A percentile compares a stretch with the other conserved stretches of the same genome.
Evolutionary conservation across 192 early-diverging fungal species (phyloP).

Genomic region (Haplosporangium gracile): DNA sequence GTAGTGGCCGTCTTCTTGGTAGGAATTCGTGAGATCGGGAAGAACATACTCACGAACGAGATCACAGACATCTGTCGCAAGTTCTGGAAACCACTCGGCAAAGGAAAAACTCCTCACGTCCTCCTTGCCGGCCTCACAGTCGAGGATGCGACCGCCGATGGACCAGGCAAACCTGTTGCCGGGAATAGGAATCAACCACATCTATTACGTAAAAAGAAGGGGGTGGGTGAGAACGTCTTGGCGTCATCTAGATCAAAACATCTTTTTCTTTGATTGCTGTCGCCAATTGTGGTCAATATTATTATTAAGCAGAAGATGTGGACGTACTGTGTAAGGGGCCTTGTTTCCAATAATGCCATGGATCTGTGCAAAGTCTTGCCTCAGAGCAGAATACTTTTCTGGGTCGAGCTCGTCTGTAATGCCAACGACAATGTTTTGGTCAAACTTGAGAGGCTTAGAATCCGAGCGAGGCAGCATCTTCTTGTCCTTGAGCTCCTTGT

Average conservation of each 20-base stretch:
- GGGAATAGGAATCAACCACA: slow-evolving; percentile 42
- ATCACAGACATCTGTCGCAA: slow-evolving; percentile 41
- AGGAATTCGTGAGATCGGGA: slow-evolving; percentile 22
- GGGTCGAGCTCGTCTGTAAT: slow-evolving; percentile 35
- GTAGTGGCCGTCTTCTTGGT: neutral
- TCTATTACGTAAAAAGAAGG: slow-evolving; percentile 14
- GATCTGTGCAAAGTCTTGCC: slow-evolving; percentile 14
- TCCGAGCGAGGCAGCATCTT: slow-evolving; percentile 29
- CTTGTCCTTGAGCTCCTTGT: slow-evolving; percentile 37
- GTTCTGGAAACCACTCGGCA: slow-evolving; percentile 51
- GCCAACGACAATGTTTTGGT: slow-evolving; percentile 50
- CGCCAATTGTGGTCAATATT: neutral
- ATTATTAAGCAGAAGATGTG: neutral
- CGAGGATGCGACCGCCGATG: slow-evolving; percentile 42
- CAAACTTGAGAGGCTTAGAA: slow-evolving; percentile 53
- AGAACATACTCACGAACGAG: slow-evolving; percentile 42
- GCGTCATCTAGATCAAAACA: neutral
- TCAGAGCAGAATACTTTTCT: slow-evolving; percentile 32
- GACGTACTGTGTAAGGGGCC: slow-evolving; percentile 41
- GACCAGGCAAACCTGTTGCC: slow-evolving; percentile 54
- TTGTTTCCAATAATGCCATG: slow-evolving; percentile 50
- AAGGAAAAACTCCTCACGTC: slow-evolving; percentile 50
- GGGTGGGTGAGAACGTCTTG: neutral
- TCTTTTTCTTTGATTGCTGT: neutral
- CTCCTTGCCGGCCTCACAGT: slow-evolving; percentile 35